Base-by-base conservation (phyloP, 768 basidiomycete species). In the Aureoboletus auriporus region DNA sequence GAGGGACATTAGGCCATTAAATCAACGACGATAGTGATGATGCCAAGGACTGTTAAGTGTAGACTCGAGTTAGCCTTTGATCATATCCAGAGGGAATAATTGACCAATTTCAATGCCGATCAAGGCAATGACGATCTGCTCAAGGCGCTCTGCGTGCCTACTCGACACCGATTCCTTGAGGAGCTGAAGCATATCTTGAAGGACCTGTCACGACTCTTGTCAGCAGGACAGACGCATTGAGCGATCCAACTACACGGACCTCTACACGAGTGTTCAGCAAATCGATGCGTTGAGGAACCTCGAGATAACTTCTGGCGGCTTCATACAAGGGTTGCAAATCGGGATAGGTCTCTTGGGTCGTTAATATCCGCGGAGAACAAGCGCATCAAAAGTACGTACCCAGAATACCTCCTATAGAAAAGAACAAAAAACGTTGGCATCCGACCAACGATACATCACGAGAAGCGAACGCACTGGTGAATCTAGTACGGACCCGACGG, bases 141-240 rank as follows among this genome's bases (percentile, higher is more conserved):
- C 93, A 8, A 96, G 76, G 23, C 91, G 80, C 67, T 96, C 93
- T 1, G 91, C 83, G 60, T 96, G 92, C 58, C 84, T 82, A 55
- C 84, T 92, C 26, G 90, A 90, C 23, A 95, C 93, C 10, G 90
- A 89, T 69, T 96, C 94, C 68, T 97, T 97, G 44, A 97, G 72
- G 44, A 97, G 78, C 62, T 93, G 87, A 10, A 97, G 80, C 89
- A 97, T 95, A 66, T 97, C 94, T 75, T 97, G 94, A 31, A 97
- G 70, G 43, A 97, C 89, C 90, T 93, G 56, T 31, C 39, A 8
- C 23, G 31, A 26, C 20, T 34, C 38, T 35, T 6, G 39, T 54
- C 38, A 62, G 38, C 41, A 38, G 28, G 41, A 39, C 20, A 37
- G 31, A 7, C 34, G 16, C n/a, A 23, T 27, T 27, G 37, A 36